phyloP scores from a whole-genome alignment of 805 yeast genomes.

The Wickerhamomyces mucosus region DNA sequence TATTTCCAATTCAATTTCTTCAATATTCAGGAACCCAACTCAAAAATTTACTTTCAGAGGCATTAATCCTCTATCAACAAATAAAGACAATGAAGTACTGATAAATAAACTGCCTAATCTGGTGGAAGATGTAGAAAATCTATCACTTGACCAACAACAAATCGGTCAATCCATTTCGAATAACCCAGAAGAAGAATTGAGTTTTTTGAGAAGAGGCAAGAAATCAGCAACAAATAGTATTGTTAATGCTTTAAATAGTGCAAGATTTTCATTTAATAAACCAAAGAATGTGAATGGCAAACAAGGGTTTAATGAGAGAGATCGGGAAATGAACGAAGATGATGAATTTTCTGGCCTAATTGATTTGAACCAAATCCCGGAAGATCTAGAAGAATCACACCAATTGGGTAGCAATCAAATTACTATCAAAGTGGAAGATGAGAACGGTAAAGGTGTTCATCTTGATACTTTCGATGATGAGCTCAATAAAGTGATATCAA shows the following conservation, averaged over 20 bases:
- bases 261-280: slow-evolving; percentile 14
- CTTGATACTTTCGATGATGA: slow-evolving; percentile 18
- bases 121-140: slow-evolving; percentile 12
- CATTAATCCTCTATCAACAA: slow-evolving; percentile 22
- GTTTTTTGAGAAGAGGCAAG: slow-evolving; percentile 10
- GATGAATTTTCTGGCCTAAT: too few relatives aligned
- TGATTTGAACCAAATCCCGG: not conserved
- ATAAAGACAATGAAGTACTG: slow-evolving; percentile 11
- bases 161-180: slow-evolving; percentile 1
- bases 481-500: slow-evolving; percentile 14
- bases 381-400: not conserved
- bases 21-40: slow-evolving; percentile 14
- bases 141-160: slow-evolving; percentile 5
- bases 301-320: too few relatives aligned
- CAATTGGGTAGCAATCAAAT: not conserved
- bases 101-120: slow-evolving; percentile 8
- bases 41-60: slow-evolving; percentile 27
- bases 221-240: slow-evolving; percentile 13
- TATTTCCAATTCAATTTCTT: slow-evolving; percentile 16
- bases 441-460: too few relatives aligned
- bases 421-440: slow-evolving; percentile 2
- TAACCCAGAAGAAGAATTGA: slow-evolving; percentile 10
- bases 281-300: too few relatives aligned
- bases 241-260: slow-evolving; percentile 16
- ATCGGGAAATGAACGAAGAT: too few relatives aligned